Percentiles rank a stretch among this genome's conserved stretches.
Conservation (phyloP, 192 early-diverging fungal genomes). For the Podila verticillata region DNA sequence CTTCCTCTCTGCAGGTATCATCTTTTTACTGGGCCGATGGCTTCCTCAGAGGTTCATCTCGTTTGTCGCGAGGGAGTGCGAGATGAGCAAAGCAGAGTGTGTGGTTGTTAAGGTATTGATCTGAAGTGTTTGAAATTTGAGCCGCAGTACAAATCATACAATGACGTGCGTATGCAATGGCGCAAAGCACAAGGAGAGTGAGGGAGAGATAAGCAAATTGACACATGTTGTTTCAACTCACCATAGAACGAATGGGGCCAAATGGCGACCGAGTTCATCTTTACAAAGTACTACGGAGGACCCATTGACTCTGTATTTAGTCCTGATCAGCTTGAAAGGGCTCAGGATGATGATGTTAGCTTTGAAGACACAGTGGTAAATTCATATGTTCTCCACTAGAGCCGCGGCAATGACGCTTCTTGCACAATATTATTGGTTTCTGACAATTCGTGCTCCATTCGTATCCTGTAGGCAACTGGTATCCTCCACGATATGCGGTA, state of each 20-base stretch:
- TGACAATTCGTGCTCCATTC: constrained; percentile 56
- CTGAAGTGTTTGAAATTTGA: not conserved
- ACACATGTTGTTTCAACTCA: not conserved
- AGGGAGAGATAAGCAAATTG: too few species aligned
- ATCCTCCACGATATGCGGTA: constrained; percentile 56
- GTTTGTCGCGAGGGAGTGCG: constrained; percentile 70
- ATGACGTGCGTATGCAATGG: too few species aligned
- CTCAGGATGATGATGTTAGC: constrained; percentile 29
- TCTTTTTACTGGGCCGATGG: constrained; percentile 88
- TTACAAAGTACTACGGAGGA: constrained; percentile 69
- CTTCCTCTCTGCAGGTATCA: constrained; percentile 72
- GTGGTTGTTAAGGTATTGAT: constrained; percentile 66
- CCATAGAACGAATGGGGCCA: constrained; percentile 75
- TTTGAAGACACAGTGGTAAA: constrained; percentile 55
- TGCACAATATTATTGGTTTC: constrained; percentile 47
- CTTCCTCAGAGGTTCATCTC: constrained; percentile 77
- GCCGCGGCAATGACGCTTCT: not conserved
- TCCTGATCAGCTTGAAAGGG: constrained; percentile 54
- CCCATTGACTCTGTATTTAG: constrained; percentile 76
- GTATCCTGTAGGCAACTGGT: constrained; percentile 35
- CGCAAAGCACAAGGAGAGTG: too few species aligned
- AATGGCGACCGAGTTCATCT: constrained; percentile 60
- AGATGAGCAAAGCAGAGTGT: constrained; percentile 80
- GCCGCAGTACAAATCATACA: not conserved
- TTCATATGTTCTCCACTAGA: constrained; percentile 21